A percentile compares a stretch with the other conserved stretches of the same genome.
Evolutionary conservation across 164 flowering plant genomes (phyloP).

Genomic region (Stephania cephalantha): DNA sequence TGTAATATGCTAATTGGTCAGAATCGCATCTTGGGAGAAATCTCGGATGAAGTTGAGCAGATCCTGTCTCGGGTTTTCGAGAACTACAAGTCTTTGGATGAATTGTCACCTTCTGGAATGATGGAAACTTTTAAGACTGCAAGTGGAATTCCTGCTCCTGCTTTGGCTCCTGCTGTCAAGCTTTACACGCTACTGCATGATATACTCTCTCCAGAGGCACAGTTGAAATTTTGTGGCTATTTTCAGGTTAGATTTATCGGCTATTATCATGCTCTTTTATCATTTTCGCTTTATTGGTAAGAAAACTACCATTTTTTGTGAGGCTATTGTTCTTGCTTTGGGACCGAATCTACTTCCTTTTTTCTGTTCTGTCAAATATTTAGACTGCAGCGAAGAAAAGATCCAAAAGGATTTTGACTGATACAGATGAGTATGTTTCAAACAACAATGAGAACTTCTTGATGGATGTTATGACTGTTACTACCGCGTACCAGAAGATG

Average conservation of each 20-base stretch:
- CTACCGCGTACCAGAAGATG: conserved; percentile 92
- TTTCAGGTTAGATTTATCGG: conserved; percentile 53
- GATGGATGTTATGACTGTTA: conserved; percentile 48
- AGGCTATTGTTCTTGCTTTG: neutral
- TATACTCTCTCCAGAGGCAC: conserved; percentile 81
- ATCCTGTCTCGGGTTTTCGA: conserved; percentile 71
- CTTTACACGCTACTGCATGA: conserved; percentile 81
- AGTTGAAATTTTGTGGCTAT: conserved; percentile 57
- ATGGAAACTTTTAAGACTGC: conserved; percentile 65
- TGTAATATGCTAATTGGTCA: conserved; percentile 19
- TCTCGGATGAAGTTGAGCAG: conserved; percentile 72
- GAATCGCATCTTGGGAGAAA: conserved; percentile 88
- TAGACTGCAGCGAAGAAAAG: conserved; percentile 89
- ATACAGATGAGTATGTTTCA: conserved; percentile 81
- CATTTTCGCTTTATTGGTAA: neutral
- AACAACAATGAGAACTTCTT: conserved; percentile 44
- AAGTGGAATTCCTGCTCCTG: conserved; percentile 76
- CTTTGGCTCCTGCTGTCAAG: conserved; percentile 73
- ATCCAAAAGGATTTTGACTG: conserved; percentile 72
- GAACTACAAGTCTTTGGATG: conserved; percentile 89
- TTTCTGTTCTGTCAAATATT: neutral
- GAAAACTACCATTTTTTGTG: neutral
- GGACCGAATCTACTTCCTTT: neutral
- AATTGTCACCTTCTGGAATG: conserved; percentile 68
- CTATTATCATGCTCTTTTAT: neutral